These are phyloP conservation scores for Cordyceps javanica DNA, from an alignment of 2,329 filamentous ascomycete genomes.

Conservation along the genomic window DNA sequence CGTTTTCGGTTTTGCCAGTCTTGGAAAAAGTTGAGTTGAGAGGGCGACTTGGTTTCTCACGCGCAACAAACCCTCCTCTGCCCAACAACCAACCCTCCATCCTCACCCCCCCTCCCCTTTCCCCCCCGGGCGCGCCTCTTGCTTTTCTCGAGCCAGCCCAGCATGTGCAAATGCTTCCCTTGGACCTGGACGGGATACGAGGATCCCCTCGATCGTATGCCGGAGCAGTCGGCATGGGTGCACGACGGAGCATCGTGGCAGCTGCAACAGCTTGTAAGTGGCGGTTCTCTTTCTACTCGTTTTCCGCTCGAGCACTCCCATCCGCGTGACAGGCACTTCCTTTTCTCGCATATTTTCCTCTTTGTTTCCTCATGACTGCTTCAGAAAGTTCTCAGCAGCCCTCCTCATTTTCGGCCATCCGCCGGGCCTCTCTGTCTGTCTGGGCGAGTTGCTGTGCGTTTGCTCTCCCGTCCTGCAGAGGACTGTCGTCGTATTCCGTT, in stretches of 20 bases:
- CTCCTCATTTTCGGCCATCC: neutral
- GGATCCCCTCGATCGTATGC: conserved; percentile 30
- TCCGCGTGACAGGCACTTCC: too few relatives aligned
- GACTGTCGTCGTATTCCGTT: neutral
- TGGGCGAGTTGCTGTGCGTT: neutral
- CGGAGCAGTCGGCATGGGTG: conserved; percentile 37
- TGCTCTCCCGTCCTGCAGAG: neutral
- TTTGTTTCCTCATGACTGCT: neutral
- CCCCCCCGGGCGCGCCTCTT: too few relatives aligned
- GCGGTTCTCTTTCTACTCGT: conserved; percentile 6
- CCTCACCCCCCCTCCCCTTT: too few relatives aligned
- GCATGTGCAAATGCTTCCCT: conserved; percentile 50
- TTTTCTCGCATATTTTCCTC: neutral
- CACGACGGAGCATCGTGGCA: conserved; percentile 30
- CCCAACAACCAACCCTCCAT: too few relatives aligned
- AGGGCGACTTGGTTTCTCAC: too few relatives aligned
- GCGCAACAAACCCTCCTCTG: too few relatives aligned
- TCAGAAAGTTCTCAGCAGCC: conserved; percentile 3
- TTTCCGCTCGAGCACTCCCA: too few relatives aligned
- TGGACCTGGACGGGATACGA: conserved; percentile 44
- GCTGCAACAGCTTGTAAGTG: conserved; percentile 34
- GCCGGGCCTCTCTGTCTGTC: neutral
- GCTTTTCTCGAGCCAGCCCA: neutral
- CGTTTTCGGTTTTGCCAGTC: too few relatives aligned
- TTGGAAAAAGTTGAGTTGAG: too few relatives aligned